Evolutionary conservation across 306 rosid genomes (phyloP), one percentile per base, ranked within the genome.

Genomic region (Corylus americana): DNA sequence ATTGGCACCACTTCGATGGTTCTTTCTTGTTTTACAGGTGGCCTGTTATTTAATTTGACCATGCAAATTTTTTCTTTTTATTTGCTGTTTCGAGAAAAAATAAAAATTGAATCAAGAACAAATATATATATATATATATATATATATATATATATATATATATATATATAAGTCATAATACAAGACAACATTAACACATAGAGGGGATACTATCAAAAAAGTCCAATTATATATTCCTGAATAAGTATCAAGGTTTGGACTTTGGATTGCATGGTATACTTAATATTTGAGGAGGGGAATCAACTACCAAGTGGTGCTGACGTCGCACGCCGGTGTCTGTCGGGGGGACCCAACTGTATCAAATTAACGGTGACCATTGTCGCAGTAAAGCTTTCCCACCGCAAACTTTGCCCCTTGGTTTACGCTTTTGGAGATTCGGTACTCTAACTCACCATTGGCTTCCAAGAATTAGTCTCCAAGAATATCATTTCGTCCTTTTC

Each of bases 291-390:
- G 47, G 70, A 64, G 10, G 70, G 47, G 48, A 20, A 64, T 64
- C 70, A 35, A 64, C 42, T 35, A 35, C n/a, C 44, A 8, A 17
- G 45, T 35, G 70, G 13, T 16, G 48, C 11, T 64, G 25, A 64
- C 20, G 35, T 31, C 35, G n/a, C 48, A 64, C 22, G 35, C 47
- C 13, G n/a, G 47, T 35, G 20, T 64, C 70, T 31, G 11, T 64
- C 45, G 45, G 20, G 31, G 45, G 57, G 82, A 78, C 77, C 82
- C 76, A 53, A 78, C 31, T 61, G 48, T 37, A 29, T 78, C 57
- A 7, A 67, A 17, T 67, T 42, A 20, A 77, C 55, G 68, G 67
- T 69, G 49, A 78, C 13, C 4, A 16, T n/a, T 57, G 29, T 54
- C 44, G 48, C 69, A 42, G 2, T 70, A n/a, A 78, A 17, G 50